These are phyloP conservation scores for Coccomyxa subellipsoidea DNA, from an alignment of 163 green algal genomes.

Conservation along the genomic window DNA sequence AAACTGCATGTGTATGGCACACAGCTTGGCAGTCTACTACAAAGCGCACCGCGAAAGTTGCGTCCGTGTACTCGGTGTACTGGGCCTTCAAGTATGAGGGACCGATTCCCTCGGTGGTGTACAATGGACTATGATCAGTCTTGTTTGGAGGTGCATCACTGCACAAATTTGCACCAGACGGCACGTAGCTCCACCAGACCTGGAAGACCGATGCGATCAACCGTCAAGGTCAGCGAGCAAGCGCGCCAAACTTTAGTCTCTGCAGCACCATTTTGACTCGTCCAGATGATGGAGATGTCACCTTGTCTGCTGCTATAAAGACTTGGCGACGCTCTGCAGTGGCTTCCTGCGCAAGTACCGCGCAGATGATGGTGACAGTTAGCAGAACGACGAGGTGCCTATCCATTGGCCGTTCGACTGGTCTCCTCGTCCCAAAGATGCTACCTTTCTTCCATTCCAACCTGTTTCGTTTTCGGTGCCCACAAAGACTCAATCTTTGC, in stretches of 20 bases:
- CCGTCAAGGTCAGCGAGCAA: background rate
- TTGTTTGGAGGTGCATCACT: background rate
- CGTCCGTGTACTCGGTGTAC: background rate
- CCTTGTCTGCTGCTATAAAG: background rate
- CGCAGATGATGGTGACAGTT: background rate
- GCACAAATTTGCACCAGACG: background rate
- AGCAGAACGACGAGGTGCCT: background rate
- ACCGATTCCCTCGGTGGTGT: background rate
- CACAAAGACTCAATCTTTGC: background rate
- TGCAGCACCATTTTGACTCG: no score
- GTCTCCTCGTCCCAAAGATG: background rate
- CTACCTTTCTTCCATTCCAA: background rate
- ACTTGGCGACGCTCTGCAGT: background rate
- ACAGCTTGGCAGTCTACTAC: no score
- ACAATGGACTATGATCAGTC: background rate
- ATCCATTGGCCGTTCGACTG: background rate
- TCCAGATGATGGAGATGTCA: background rate
- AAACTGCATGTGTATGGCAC: background rate
- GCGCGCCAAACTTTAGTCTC: no score
- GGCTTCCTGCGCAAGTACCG: background rate
- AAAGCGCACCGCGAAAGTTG: background rate
- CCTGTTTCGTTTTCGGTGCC: background rate
- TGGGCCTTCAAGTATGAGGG: background rate
- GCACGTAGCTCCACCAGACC: slow-evolving; percentile 2
- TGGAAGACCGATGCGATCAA: background rate